Evolutionary conservation across 768 basidiomycete genomes (phyloP), one percentile per base, ranked within the genome.

Genomic region (Suillus placidus): DNA sequence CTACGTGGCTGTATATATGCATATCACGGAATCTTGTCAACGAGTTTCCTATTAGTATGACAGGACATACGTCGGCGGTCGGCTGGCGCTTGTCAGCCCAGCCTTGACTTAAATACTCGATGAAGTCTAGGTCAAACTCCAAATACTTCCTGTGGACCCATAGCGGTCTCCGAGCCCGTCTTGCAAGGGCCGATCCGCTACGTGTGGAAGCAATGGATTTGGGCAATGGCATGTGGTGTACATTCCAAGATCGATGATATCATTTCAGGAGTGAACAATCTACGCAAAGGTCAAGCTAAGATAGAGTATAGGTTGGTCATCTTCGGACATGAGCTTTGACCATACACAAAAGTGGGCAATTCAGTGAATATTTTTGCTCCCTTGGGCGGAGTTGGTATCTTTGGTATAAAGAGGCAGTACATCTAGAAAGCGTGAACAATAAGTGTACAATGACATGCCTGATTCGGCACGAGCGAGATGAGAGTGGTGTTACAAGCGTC

Each of bases 361-460:
- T 23, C 23, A 38, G 23, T 20, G 4, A 38, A 38, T 20, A 40
- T 40, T 60, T 57, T 58, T 40, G 23, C 57, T 60, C 16, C 10
- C 6, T 58, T 58, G 23, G 37, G 57, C 38, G 9, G 38, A 60
- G 57, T 38, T 40, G 57, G 57, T 60, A 60, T 60, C 57, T 26
- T 30, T 26, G 23, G 26, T 60, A 40, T 40, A 60, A 40, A 40
- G 16, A 40, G 56, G 51, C 18, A 57, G 57, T 58, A 38, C 16
- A 16, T 58, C 56, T 58, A 58, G 37, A 14, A 57, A 60, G 23
- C n/a, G n/a, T 60, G 57, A 60, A 40, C 26, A 30, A 60, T 60
- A 40, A 30, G 23, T 60, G 26, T 60, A 60, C 38, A 60, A 60
- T 60, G 57, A 30, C 7, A 60, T 60, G 18, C 57, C 23, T 58